phyloP scores from a whole-genome alignment of 495 filamentous ascomycete species.

The Neurospora hispaniola region DNA sequence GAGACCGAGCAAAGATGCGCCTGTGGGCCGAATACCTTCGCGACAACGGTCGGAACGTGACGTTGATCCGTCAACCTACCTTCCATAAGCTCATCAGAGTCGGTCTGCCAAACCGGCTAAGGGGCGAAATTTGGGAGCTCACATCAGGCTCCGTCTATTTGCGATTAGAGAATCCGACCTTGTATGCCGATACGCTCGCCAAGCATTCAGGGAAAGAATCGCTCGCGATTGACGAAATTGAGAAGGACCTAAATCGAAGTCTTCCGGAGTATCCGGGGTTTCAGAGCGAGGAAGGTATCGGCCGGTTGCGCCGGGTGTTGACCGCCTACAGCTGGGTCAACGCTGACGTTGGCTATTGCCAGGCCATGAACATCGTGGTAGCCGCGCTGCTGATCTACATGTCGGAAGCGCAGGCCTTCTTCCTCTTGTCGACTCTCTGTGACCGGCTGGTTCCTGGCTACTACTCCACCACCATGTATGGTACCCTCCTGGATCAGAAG shows the following conservation, averaged over 20 bases:
- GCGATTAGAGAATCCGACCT: slow-evolving; percentile 70
- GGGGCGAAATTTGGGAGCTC: slow-evolving; percentile 94
- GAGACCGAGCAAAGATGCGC: slow-evolving; percentile 94
- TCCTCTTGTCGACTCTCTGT: slow-evolving; percentile 81
- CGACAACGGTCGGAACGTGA: slow-evolving; percentile 91
- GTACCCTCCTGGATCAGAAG: slow-evolving; percentile 88
- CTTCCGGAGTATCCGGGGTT: slow-evolving; percentile 95
- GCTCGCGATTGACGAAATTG: slow-evolving; percentile 94
- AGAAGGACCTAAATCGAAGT: slow-evolving; percentile 94
- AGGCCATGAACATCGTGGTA: slow-evolving; percentile 99
- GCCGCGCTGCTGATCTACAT: slow-evolving; percentile 95
- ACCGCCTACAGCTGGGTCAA: slow-evolving; percentile 97
- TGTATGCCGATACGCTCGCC: slow-evolving; percentile 72
- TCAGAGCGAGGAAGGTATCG: slow-evolving; percentile 93
- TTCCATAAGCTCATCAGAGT: slow-evolving; percentile 97
- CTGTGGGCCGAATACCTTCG: slow-evolving; percentile 92
- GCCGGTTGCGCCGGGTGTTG: slow-evolving; percentile 74
- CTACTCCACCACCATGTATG: slow-evolving; percentile 98
- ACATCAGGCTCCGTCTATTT: slow-evolving; percentile 84
- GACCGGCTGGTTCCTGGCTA: slow-evolving; percentile 91
- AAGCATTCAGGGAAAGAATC: slow-evolving; percentile 77
- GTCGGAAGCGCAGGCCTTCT: slow-evolving; percentile 95
- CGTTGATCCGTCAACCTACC: slow-evolving; percentile 85
- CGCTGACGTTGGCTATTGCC: slow-evolving; percentile 91
- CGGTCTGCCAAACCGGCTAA: slow-evolving; percentile 81